phyloP scores from a whole-genome alignment of 192 early-diverging fungal species.

The Coemansia sp. region DNA sequence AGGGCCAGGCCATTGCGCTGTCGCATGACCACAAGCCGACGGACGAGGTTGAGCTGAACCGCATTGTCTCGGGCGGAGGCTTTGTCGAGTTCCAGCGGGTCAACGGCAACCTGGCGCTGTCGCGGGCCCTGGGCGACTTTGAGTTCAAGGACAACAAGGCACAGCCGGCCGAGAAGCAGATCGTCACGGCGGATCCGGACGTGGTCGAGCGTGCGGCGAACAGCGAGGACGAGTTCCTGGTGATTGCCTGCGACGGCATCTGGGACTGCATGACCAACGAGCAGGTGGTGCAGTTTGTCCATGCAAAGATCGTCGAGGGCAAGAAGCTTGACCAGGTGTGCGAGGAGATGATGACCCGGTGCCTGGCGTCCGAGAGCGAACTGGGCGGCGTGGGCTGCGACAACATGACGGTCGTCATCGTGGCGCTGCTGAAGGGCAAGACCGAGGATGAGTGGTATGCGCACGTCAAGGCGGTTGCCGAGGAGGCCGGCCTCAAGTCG shows the following conservation, averaged over 20 bases:
- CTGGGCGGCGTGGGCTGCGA: conserved; percentile 94
- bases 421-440: conserved; percentile 76
- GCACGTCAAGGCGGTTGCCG: conserved; percentile 40
- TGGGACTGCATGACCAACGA: conserved; percentile 97
- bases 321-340: conserved; percentile 61
- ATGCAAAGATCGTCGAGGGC: conserved; percentile 58
- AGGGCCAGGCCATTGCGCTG: conserved; percentile 71
- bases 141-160: conserved; percentile 91
- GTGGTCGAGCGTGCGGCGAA: conserved; percentile 52
- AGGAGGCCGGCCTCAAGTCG: conserved; percentile 36
- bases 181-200: conserved; percentile 90
- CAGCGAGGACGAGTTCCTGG: conserved; percentile 78
- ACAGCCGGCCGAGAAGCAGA: conserved; percentile 78
- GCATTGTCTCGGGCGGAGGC: conserved; percentile 87
- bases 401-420: conserved; percentile 97
- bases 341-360: conserved; percentile 88
- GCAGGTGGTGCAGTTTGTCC: conserved; percentile 82
- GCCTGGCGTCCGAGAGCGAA: conserved; percentile 84
- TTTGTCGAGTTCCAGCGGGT: conserved; percentile 99
- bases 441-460: conserved; percentile 72
- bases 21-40: conserved; percentile 96
- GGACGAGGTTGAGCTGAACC: conserved; percentile 72
- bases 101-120: conserved; percentile 97
- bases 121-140: conserved; percentile 96
- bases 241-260: conserved; percentile 97